Percentiles rank a stretch among this genome's conserved stretches.
These are phyloP conservation scores for Leccinum obscurum DNA, from an alignment of 768 basidiomycete species.

Conservation along the genomic window DNA sequence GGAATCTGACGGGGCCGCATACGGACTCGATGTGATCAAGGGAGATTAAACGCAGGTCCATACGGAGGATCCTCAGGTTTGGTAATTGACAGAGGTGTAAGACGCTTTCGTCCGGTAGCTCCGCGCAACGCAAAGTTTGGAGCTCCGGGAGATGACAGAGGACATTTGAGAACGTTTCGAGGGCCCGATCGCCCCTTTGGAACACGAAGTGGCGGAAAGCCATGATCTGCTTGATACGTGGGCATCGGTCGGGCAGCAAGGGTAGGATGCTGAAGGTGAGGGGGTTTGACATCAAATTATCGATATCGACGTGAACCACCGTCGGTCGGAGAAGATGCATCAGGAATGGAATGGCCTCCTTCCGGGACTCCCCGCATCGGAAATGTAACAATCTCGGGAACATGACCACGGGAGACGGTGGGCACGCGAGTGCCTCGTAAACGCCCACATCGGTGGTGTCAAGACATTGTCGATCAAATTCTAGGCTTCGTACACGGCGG, in stretches of 20 bases:
- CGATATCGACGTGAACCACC: conserved; percentile 29
- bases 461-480: conserved; percentile 30
- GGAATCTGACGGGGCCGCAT: conserved; percentile 15
- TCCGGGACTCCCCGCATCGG: conserved; percentile 27
- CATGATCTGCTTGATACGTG: conserved; percentile 29
- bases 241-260: conserved; percentile 22
- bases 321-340: conserved; percentile 27
- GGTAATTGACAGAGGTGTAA: conserved; percentile 23
- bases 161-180: conserved; percentile 25
- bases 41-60: conserved; percentile 27
- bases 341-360: conserved; percentile 26
- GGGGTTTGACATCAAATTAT: conserved; percentile 29
- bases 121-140: conserved; percentile 28
- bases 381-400: conserved; percentile 31
- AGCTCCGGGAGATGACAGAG: conserved; percentile 25
- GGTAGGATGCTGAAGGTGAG: conserved; percentile 22
- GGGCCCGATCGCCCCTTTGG: conserved; percentile 25
- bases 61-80: conserved; percentile 25
- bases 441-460: conserved; percentile 24
- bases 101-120: conserved; percentile 26
- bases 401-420: conserved; percentile 17
- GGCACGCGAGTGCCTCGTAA: conserved; percentile 17
- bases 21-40: conserved; percentile 22
- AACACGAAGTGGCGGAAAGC: conserved; percentile 31
- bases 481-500: conserved; percentile 32